Base-by-base conservation (phyloP, 192 early-diverging fungal genomes). In the Dissophora globulifera region DNA sequence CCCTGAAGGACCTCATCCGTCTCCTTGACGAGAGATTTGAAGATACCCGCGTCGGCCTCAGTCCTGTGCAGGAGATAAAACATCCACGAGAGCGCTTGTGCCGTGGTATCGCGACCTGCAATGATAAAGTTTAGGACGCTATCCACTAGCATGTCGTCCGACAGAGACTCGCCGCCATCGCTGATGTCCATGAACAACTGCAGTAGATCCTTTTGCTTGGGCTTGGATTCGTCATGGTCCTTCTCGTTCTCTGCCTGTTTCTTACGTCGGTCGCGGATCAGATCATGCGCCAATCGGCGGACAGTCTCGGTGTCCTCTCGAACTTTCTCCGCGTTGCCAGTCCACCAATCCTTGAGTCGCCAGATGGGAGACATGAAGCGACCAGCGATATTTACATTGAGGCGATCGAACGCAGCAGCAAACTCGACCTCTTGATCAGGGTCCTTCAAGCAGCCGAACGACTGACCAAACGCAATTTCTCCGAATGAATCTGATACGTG, bases 71-170 rank as follows among this genome's bases (percentile, higher is more conserved):
- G 52, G 80, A 53, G 71, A 45, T 52, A 89, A 71, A 76, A 62
- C n/a, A 51, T 76, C 72, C 72, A 76, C 5, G 62, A 27, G 2
- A 76, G 42, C 0, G 81, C 78, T 57, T 86, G 80, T 16, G 91
- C 81, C 25, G 88, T 87, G 19, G 88, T 81, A 75, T 89, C 82
- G 40, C 89, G 69, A 53, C 88, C 86, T 54, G 78, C 50, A 38
- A 64, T 55, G 5, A 65, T 27, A 42, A 85, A 81, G 70, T 80
- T 86, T 10, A 84, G 33, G 11, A 83, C 58, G 25, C 79, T 63
- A 27, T 86, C 85, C 16, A 62, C 41, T 6, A 86, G 55, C 59
- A 84, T 79, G 31, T 66, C 54, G 48, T 82, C 79, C 15, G 67
- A 66, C 11, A 81, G 32, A 0, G 25, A 29, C 32, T 43, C 45